Base-by-base conservation (phyloP, 1,284 basidiomycete genomes). In the Ceratobasidium sp. region DNA sequence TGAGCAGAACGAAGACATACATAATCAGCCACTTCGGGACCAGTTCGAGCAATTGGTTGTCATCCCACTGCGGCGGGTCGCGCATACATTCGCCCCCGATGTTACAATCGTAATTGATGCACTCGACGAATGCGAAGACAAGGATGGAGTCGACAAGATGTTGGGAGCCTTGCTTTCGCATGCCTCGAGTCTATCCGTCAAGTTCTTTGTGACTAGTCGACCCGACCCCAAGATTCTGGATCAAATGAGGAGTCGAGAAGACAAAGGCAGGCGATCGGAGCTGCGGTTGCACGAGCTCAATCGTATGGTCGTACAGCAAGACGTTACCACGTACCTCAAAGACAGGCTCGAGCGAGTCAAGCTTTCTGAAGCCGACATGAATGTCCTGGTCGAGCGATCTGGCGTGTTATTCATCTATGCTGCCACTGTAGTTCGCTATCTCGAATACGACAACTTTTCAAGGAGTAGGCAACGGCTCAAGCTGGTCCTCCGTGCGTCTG, bases 81-180 rank as follows among this genome's bases (percentile, higher is more conserved):
- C 33, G 54, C 27, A 33, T 23, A 30, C 68, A 46, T 18, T 71
- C 16, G 6, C 54, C 33, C 20, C 33, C n/a, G 16, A 71, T 20
- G 6, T 71, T 1, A 38, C 59, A 33, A 48, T 71, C 6, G 54
- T 71, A 10, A 71, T 71, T 27, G 68, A 71, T 27, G 68, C 68
- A 2, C 54, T 71, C 5, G 68, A 71, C 68, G 68, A 71, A 20
- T 71, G 68, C 50, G 54, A 59, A 54, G 38, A 30, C n/a, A n/a
- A 23, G 6, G 16, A 35, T 3, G 55, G 54, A 3, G 41, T 46
- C 14, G 52, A 20, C 10, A n/a, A 20, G 4, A n/a, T 71, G 4
- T 38, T 71, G 16, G 12, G 5, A 35, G 23, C 46, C 10, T 23
- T 71, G 35, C 38, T 71, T 35, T 6, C 35, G 33, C 12, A 5